phyloP scores from a whole-genome alignment of 306 rosid species.

The Gleditsia sinensis region DNA sequence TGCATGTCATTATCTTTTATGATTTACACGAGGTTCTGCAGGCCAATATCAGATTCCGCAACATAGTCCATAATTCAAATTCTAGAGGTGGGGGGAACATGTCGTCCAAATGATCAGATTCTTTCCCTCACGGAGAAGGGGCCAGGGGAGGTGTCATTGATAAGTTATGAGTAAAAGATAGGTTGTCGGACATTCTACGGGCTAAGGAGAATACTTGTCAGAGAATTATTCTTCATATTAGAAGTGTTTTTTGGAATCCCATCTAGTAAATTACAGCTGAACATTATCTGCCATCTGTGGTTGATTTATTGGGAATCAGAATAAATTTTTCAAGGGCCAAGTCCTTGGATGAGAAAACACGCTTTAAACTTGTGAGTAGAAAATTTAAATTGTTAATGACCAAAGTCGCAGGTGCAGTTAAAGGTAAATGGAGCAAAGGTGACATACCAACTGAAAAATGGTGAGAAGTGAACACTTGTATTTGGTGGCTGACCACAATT shows the following conservation, averaged over 20 bases:
- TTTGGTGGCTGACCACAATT: background rate
- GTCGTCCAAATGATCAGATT: background rate
- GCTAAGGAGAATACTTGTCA: background rate
- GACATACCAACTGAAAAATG: background rate
- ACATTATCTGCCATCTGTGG: too few relatives aligned
- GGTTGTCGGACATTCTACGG: background rate
- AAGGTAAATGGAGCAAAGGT: background rate
- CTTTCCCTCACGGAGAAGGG: background rate
- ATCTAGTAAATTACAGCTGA: too few relatives aligned
- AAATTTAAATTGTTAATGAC: background rate
- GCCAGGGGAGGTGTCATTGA: constrained; percentile 17
- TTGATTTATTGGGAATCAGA: background rate
- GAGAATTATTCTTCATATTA: background rate
- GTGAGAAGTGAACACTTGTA: background rate
- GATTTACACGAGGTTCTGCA: background rate
- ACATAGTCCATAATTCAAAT: background rate
- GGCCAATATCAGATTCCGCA: background rate
- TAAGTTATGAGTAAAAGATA: background rate
- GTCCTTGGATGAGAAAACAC: background rate
- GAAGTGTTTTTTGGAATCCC: background rate
- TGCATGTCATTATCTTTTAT: background rate
- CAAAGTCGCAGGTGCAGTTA: background rate
- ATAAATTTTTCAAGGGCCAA: background rate
- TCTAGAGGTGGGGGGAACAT: background rate
- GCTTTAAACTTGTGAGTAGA: background rate